Conservation (phyloP, 139 green algal genomes). For the Chlamydomonas sphaeroides region DNA sequence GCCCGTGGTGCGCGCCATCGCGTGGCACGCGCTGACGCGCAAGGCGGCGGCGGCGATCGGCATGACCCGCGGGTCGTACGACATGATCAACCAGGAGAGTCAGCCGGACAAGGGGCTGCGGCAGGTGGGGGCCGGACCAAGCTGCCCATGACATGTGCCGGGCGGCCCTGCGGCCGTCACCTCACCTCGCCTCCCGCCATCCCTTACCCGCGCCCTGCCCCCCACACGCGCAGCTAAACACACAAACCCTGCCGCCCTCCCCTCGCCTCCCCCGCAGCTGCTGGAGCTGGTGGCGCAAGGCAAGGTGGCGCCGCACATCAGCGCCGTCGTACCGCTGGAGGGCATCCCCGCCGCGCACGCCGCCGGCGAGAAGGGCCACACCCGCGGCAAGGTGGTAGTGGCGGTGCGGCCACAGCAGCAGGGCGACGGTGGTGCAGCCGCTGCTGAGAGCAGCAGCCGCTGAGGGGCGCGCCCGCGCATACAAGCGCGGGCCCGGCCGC, state of each 20-base stretch:
- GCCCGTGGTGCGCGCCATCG: not conserved
- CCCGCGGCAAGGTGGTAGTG: slow-evolving; percentile 59
- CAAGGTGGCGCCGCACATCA: slow-evolving; percentile 44
- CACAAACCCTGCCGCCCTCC: not conserved
- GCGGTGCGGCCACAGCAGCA: not conserved
- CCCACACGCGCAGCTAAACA: too few species aligned
- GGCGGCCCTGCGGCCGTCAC: not conserved
- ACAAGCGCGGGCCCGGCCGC: too few species aligned
- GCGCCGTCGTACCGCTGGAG: slow-evolving; percentile 49
- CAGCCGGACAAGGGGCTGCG: not conserved
- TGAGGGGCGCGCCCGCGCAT: too few species aligned
- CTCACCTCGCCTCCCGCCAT: not conserved
- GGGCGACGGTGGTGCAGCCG: too few species aligned
- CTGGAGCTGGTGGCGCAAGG: slow-evolving; percentile 35
- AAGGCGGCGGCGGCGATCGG: slow-evolving; percentile 9
- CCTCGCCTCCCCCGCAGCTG: slow-evolving; percentile 15
- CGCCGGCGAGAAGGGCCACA: slow-evolving; percentile 43
- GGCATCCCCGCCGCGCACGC: slow-evolving; percentile 47
- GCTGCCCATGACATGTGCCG: not conserved
- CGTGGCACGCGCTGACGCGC: not conserved
- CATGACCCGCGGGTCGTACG: not conserved
- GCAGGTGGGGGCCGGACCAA: not conserved
- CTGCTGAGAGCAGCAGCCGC: too few species aligned
- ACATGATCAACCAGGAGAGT: not conserved
- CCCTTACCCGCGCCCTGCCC: not conserved